Percentiles rank a stretch among this genome's conserved stretches.
Conservation (phyloP, 495 filamentous ascomycete genomes). For the Neurospora intermedia region DNA sequence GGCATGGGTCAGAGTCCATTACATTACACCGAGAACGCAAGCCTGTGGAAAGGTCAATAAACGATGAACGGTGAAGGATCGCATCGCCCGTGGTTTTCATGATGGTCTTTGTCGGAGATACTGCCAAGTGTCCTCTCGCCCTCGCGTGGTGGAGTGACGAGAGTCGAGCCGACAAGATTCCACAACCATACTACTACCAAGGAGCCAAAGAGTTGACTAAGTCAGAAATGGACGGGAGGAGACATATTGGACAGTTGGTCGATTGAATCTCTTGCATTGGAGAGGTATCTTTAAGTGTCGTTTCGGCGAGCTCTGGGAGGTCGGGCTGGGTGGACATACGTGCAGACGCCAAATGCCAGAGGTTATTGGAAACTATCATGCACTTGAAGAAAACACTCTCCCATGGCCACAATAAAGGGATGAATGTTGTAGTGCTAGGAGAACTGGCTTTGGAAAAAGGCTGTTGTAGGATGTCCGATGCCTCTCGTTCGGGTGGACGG, state of each 20-base stretch:
- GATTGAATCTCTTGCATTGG: rapidly evolving
- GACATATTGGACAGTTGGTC: background rate
- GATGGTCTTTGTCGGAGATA: background rate
- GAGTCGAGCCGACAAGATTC: no score
- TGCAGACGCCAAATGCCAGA: no score
- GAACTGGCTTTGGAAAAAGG: background rate
- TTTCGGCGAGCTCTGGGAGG: no score
- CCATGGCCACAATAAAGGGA: background rate
- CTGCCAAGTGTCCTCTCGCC: background rate
- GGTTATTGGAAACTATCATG: background rate
- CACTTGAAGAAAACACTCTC: background rate
- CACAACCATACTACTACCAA: no score
- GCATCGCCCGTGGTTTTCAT: background rate
- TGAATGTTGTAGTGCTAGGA: background rate
- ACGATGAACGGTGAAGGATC: rapidly evolving
- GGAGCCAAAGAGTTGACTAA: background rate
- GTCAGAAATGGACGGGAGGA: background rate
- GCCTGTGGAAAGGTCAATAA: no score
- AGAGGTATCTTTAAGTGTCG: background rate
- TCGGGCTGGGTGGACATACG: no score
- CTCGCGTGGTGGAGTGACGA: background rate
- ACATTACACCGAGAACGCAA: rapidly evolving
- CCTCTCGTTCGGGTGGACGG: background rate
- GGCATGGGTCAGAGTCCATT: rapidly evolving
- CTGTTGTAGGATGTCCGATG: background rate